phyloP scores from a whole-genome alignment of 139 green algal genomes.

The Coelastrella sp. region DNA sequence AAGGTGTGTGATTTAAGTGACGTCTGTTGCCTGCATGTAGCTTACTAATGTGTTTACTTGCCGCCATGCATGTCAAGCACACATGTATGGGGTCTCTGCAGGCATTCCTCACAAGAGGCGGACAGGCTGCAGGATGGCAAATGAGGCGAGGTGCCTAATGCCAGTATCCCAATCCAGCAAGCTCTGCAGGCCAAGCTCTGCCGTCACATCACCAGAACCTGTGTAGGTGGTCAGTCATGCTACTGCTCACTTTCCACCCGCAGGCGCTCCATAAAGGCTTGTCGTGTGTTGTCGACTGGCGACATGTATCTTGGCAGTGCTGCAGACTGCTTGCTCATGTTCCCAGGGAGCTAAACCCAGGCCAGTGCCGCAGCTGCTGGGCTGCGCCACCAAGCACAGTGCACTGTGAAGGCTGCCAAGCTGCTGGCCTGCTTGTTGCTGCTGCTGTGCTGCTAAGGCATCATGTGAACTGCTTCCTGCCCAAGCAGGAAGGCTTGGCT shows the following conservation, averaged over 20 bases:
- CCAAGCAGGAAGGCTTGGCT: conserved; percentile 7
- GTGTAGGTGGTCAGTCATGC: background rate
- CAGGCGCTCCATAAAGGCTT: background rate
- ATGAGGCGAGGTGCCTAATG: background rate
- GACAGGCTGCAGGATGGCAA: background rate
- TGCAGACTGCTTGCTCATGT: background rate
- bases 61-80: background rate
- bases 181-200: background rate
- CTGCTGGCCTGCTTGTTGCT: background rate
- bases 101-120: background rate
- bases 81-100: background rate
- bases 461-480: background rate
- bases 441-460: conserved; percentile 14
- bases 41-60: background rate
- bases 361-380: background rate
- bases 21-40: no score
- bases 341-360: conserved; percentile 20
- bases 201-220: background rate
- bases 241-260: background rate
- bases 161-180: background rate
- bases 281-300: background rate
- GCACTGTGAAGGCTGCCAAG: background rate
- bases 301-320: conserved; percentile 4
- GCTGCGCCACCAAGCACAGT: conserved; percentile 18
- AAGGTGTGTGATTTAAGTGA: no score